Evolutionary conservation across 1,284 basidiomycete species (phyloP), one percentile per base, ranked within the genome.

Genomic region (Agaricales sp.): DNA sequence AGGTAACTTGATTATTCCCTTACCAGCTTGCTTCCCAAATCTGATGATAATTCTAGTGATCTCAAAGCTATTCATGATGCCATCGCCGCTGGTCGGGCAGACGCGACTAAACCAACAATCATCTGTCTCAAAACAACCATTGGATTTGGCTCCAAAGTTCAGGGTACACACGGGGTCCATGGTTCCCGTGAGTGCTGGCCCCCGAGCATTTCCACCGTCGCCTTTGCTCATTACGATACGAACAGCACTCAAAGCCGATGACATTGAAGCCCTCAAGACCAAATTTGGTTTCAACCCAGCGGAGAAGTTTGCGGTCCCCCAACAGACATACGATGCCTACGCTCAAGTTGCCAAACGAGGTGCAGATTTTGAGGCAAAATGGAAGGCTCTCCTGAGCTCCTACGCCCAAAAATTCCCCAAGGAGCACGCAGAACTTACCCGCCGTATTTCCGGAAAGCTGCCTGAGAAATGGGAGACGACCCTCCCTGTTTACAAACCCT

Each of bases 81-180:
- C 50, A 87, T 97, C 58, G 77, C 75, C 47, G 75, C 84, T 62
- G 92, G 87, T 49, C 81, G 82, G 59, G 71, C 77, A 64, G 82
- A 82, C 64, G 87, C 77, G 63, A 75, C 62, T 68, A 92, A 92
- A 71, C 93, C 93, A 44, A 90, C 91, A 35, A 71, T 97, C 59
- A 89, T 96, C 66, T 77, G 80, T 56, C 70, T 95, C 52, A 82
- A 76, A 63, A 97, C 94, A 53, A 95, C 87, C 53, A 97, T 97
- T 57, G 93, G 93, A 49, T 97, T 78, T 64, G 93, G 94, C 53
- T 96, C 93, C 45, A 87, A 89, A 72, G 79, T 82, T 62, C 86
- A 92, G 69, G 93, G 93, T 57, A 90, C 88, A 16, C 92, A 95
- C 61, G 88, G 89, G 58, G 90, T 96, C 55, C 93, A 97, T 68